Evolutionary conservation across 116 monocot genomes (phyloP).

Genomic region (Posidonia oceanica): DNA sequence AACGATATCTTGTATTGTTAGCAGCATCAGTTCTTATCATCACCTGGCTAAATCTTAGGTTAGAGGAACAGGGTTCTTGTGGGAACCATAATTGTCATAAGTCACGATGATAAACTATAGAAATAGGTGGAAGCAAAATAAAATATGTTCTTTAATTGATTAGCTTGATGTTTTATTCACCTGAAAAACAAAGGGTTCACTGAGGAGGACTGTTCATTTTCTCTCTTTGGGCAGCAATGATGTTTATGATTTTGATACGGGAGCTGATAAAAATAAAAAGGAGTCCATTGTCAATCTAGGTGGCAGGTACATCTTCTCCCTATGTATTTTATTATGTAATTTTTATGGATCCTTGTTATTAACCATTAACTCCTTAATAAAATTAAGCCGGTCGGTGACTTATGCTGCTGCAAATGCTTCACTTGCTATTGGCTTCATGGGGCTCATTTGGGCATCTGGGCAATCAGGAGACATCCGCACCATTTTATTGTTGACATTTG

Average conservation of each 20-base stretch:
- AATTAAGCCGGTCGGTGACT: conserved; percentile 37
- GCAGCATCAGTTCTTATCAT: conserved; percentile 64
- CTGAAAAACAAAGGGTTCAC: too few species aligned
- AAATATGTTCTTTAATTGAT: too few species aligned
- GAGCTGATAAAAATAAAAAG: conserved; percentile 80
- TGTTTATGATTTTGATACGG: conserved; percentile 88
- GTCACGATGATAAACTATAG: too few species aligned
- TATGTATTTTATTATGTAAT: not conserved
- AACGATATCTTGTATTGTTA: conserved; percentile 54
- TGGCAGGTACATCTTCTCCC: conserved; percentile 56
- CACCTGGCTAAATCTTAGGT: conserved; percentile 94
- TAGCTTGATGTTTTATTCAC: too few species aligned
- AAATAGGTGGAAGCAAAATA: too few species aligned
- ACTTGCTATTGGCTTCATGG: conserved; percentile 62
- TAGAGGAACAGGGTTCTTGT: not conserved
- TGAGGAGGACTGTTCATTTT: not conserved
- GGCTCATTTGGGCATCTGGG: conserved; percentile 50
- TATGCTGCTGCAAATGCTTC: conserved; percentile 42
- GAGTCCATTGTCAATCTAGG: conserved; percentile 94
- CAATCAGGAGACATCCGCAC: conserved; percentile 64
- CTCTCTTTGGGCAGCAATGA: conserved; percentile 56
- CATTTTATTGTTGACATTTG: conserved; percentile 54
- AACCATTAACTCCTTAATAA: not conserved
- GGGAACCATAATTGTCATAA: too few species aligned
- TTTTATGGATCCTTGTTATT: not conserved